These are phyloP conservation scores for Priceomyces haplophilus DNA, from an alignment of 805 yeast species.

Conservation along the genomic window DNA sequence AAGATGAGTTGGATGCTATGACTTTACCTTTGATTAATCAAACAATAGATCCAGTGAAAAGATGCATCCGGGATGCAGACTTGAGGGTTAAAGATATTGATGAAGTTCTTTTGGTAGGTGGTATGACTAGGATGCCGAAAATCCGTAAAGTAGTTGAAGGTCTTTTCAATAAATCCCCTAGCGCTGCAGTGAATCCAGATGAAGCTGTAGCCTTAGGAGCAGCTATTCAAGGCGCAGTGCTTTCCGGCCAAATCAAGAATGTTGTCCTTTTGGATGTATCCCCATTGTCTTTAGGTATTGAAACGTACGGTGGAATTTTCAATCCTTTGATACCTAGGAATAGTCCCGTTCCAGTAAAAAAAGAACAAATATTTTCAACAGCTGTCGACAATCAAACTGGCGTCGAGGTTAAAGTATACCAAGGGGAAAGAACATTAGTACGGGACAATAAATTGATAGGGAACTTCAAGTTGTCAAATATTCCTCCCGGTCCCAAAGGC, in stretches of 20 bases:
- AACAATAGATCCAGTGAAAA: slow-evolving; percentile 70
- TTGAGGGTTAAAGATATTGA: slow-evolving; percentile 63
- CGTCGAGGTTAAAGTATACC: slow-evolving; percentile 73
- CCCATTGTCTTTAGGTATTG: slow-evolving; percentile 79
- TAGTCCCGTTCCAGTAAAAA: slow-evolving; percentile 72
- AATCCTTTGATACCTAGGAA: slow-evolving; percentile 76
- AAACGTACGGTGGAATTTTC: slow-evolving; percentile 81
- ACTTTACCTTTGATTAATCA: slow-evolving; percentile 62
- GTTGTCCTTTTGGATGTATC: slow-evolving; percentile 78
- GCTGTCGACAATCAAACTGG: slow-evolving; percentile 86
- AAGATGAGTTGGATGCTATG: slow-evolving; percentile 65
- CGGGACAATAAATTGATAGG: slow-evolving; percentile 77
- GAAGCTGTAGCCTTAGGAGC: slow-evolving; percentile 93
- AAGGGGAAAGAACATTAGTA: slow-evolving; percentile 79
- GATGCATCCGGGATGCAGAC: slow-evolving; percentile 73
- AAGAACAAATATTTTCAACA: slow-evolving; percentile 71
- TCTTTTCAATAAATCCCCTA: slow-evolving; percentile 62
- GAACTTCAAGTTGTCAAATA: slow-evolving; percentile 65
- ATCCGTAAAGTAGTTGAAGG: slow-evolving; percentile 60
- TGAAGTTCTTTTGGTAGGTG: slow-evolving; percentile 78
- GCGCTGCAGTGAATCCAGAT: slow-evolving; percentile 79
- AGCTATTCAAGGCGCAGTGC: slow-evolving; percentile 83
- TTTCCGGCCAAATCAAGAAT: slow-evolving; percentile 78
- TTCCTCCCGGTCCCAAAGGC: slow-evolving; percentile 77
- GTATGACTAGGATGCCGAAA: slow-evolving; percentile 89